Evolutionary conservation across 768 basidiomycete genomes (phyloP), one percentile per base, ranked within the genome.

Genomic region (Boletus huronensis): DNA sequence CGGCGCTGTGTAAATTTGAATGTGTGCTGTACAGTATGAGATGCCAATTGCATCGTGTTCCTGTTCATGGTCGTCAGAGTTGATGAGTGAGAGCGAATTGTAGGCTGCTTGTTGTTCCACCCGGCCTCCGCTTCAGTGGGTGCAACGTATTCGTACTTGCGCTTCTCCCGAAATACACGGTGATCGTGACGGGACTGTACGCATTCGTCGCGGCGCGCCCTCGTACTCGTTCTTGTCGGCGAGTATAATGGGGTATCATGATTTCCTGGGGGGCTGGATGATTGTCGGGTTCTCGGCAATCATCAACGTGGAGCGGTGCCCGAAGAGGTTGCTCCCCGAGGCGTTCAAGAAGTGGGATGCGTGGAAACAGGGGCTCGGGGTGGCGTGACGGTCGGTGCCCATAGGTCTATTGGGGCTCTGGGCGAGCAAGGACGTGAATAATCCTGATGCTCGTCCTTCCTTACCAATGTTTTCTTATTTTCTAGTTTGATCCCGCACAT

Each of bases 341-440:
- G 38, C 53, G 1, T 64, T 64, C 23, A 23, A 47, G 17, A 28
- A 52, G 17, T 64, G 59, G 63, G 57, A 53, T 35, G 31, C 6
- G 9, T 64, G 57, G 59, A 51, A 59, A 13, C 6, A 21, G 28
- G n/a, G n/a, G n/a, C n/a, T n/a, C n/a, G 14, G 25, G 26, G 57
- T 57, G 32, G 52, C 14, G 3, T 64, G 55, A 50, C 43, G 39
- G 36, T 44, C 57, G 41, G 5, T 61, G 3, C 62, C 62, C 31
- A 1, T 52, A 55, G 39, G 17, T 64, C 19, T 61, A 44, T 52
- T 58, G 6, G 21, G 8, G n/a, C 11, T 19, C 21, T 19, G 2
- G 5, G 40, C n/a, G 17, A n/a, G 44, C 0, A 31, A 19, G 28
- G 4, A 38, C 7, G 36, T 38, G 9, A 43, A n/a, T 29, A 29